A percentile compares a stretch with the other conserved stretches of the same genome.
phyloP scores from a whole-genome alignment of 306 rosid species.

The Arachis stenosperma region DNA sequence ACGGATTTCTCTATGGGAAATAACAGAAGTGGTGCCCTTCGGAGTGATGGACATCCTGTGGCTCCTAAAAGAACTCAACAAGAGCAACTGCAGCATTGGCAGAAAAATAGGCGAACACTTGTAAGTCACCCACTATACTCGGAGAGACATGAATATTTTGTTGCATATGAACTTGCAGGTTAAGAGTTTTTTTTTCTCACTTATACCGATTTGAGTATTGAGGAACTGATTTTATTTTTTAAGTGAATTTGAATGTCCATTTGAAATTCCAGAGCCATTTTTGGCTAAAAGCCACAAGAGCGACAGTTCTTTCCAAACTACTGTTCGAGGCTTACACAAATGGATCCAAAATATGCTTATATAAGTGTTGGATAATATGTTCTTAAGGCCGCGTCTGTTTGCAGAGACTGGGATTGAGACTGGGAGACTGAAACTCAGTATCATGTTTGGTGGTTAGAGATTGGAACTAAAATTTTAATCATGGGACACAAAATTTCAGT shows the following conservation, averaged over 20 bases:
- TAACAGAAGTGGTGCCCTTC: constrained; percentile 93
- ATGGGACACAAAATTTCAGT: too few species aligned
- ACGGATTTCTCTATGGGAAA: constrained; percentile 81
- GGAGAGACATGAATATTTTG: constrained; percentile 35
- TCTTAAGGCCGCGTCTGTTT: neutral
- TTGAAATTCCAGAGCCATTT: neutral
- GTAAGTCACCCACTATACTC: constrained; percentile 57
- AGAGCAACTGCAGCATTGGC: constrained; percentile 99
- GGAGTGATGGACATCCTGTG: constrained; percentile 87
- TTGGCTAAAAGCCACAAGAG: neutral
- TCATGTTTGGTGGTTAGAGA: too few species aligned
- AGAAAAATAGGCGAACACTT: constrained; percentile 95
- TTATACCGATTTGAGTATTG: neutral
- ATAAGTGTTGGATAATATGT: constrained; percentile 28
- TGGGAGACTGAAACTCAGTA: too few species aligned
- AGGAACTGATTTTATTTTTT: neutral
- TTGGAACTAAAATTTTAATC: too few species aligned
- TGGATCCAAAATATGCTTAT: neutral
- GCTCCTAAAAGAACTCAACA: constrained; percentile 95
- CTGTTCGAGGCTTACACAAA: neutral
- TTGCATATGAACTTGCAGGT: constrained; percentile 34
- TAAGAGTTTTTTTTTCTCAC: neutral
- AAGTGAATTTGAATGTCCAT: neutral
- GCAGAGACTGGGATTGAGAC: too few species aligned
- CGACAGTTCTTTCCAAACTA: neutral